These are phyloP conservation scores for Penicillium cosmopolitanum DNA, from an alignment of 495 filamentous ascomycete genomes.

Conservation along the genomic window DNA sequence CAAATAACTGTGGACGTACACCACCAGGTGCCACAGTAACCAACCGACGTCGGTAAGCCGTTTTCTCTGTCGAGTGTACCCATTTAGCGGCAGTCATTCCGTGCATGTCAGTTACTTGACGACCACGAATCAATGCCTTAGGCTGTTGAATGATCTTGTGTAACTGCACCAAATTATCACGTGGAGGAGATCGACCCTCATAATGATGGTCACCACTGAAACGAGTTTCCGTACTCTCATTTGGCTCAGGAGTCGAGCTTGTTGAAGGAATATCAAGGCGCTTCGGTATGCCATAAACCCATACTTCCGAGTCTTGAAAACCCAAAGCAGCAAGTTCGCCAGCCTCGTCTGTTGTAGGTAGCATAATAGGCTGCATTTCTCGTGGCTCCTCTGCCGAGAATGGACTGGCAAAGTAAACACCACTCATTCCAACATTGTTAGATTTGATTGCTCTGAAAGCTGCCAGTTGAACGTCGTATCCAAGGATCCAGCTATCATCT, in stretches of 20 bases:
- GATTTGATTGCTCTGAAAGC: conserved; percentile 77
- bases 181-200: conserved; percentile 13
- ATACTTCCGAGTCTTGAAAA: conserved; percentile 72
- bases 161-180: conserved; percentile 37
- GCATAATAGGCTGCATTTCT: conserved; percentile 62
- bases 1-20: conserved; percentile 60
- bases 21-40: conserved; percentile 78
- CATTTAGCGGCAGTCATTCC: conserved; percentile 48
- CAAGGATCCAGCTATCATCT: conserved; percentile 78
- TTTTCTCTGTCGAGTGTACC: conserved; percentile 32
- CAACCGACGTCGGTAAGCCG: conserved; percentile 47
- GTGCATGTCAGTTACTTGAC: conserved; percentile 43
- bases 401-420: conserved; percentile 81
- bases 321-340: conserved; percentile 79
- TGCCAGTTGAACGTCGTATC: conserved; percentile 75
- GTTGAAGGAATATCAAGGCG: conserved; percentile 61
- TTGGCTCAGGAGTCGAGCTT: conserved; percentile 16
- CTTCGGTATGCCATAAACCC: conserved; percentile 80
- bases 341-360: conserved; percentile 66
- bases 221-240: conserved; percentile 10
- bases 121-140: conserved; percentile 42
- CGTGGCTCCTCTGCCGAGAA: conserved; percentile 36
- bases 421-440: conserved; percentile 74
- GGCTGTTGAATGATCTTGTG: conserved; percentile 39
- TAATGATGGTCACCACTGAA: conserved; percentile 27